Percentiles rank a stretch among this genome's conserved stretches.
phyloP scores from a whole-genome alignment of 108 stramenopile species.

The Nitzschia sp. region DNA sequence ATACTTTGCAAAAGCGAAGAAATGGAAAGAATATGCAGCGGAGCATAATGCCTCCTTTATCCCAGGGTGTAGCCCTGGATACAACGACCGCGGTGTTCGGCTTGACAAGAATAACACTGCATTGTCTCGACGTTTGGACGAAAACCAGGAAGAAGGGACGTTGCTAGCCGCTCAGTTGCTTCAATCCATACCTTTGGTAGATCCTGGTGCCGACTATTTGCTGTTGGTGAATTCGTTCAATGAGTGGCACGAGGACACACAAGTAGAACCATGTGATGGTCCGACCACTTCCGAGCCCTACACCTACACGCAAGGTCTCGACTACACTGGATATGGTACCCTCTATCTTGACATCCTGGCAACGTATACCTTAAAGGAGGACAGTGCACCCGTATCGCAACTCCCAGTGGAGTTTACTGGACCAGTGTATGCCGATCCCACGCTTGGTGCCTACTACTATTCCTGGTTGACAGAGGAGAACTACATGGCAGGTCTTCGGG shows the following conservation, averaged over 20 bases:
- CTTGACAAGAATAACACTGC: constrained; percentile 32
- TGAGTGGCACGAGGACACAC: constrained; percentile 55
- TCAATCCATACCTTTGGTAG: constrained; percentile 27
- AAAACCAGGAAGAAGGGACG: constrained; percentile 23
- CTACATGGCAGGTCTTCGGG: not conserved
- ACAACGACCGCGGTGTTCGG: constrained; percentile 46
- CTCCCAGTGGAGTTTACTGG: constrained; percentile 7
- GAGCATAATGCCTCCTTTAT: constrained; percentile 24
- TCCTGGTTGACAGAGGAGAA: constrained; percentile 12
- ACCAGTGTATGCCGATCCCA: not conserved
- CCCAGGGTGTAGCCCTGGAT: constrained; percentile 43
- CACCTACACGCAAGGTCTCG: constrained; percentile 20
- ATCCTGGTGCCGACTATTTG: constrained; percentile 28
- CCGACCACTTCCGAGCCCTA: constrained; percentile 4
- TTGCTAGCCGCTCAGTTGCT: constrained; percentile 27
- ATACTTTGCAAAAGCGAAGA: constrained; percentile 15
- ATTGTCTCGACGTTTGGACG: constrained; percentile 31
- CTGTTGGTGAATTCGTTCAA: constrained; percentile 48
- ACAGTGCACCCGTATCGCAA: constrained; percentile 1
- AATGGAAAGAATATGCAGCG: constrained; percentile 35
- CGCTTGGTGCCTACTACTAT: constrained; percentile 2
- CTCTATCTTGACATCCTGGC: constrained; percentile 39
- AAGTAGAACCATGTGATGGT: constrained; percentile 37
- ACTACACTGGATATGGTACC: constrained; percentile 34
- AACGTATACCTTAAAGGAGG: not conserved